phyloP scores from a whole-genome alignment of 2,329 filamentous ascomycete genomes.

The Talaromyces sp. region DNA sequence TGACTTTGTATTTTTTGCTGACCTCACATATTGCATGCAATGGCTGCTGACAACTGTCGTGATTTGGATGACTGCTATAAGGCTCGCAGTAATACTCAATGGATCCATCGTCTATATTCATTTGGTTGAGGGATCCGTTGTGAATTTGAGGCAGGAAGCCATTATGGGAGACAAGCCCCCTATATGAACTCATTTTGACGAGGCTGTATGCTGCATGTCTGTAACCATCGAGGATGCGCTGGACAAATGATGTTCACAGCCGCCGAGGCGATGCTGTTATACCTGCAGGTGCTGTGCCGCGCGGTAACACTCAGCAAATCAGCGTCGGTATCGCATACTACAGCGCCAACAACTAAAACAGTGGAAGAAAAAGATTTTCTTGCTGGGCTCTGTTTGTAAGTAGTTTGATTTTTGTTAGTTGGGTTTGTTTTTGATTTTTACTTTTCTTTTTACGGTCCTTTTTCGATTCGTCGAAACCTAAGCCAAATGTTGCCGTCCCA shows the following conservation, averaged over 20 bases:
- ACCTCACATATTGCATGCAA: conserved; percentile 10
- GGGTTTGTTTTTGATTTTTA: no score
- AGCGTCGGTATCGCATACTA: not conserved
- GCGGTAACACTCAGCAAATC: not conserved
- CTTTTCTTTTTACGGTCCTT: no score
- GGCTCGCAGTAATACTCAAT: conserved; percentile 14
- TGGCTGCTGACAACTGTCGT: conserved; percentile 2
- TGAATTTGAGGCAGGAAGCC: not conserved
- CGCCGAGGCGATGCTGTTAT: not conserved
- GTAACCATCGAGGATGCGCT: not conserved
- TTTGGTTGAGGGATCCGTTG: not conserved
- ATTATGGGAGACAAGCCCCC: not conserved
- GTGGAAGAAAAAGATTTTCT: no score
- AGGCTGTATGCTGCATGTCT: not conserved
- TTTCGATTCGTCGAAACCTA: no score
- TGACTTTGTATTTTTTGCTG: conserved; percentile 2
- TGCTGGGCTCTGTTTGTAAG: no score
- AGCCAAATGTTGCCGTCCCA: no score
- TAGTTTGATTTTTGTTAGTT: no score
- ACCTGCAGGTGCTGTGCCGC: conserved; percentile 3
- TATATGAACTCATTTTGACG: not conserved
- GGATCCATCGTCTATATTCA: conserved; percentile 13
- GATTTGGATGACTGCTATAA: conserved; percentile 15
- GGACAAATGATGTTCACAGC: not conserved
- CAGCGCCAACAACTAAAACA: no score